Conservation (phyloP, 2,329 filamentous ascomycete species). For the Diaporthe longicolla region DNA sequence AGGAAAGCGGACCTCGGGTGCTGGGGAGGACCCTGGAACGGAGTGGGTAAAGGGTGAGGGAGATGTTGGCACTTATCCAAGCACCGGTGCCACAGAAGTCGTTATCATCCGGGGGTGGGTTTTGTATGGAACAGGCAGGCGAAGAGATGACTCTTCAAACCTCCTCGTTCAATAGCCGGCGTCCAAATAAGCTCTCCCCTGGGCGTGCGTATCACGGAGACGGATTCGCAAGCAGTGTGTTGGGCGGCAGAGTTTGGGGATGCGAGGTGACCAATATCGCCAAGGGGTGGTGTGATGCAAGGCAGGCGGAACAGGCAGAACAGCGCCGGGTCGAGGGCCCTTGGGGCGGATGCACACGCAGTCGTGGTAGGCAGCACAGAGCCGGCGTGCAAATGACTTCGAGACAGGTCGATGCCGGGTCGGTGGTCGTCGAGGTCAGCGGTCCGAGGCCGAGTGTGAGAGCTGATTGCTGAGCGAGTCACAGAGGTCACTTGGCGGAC, state of each 20-base stretch:
- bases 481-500: slow-evolving; percentile 32
- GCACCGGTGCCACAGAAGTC: slow-evolving; percentile 54
- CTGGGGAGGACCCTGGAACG: slow-evolving; percentile 47
- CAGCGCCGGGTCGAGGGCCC: background rate
- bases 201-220: background rate
- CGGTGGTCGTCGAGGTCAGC: slow-evolving; percentile 37
- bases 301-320: background rate
- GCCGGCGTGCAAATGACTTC: slow-evolving; percentile 36
- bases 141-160: slow-evolving; percentile 64
- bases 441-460: slow-evolving; percentile 35
- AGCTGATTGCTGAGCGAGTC: slow-evolving; percentile 37
- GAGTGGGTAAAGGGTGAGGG: slow-evolving; percentile 50
- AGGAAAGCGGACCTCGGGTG: slow-evolving; percentile 36
- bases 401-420: slow-evolving; percentile 39
- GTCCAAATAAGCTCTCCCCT: slow-evolving; percentile 10
- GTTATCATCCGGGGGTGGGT: slow-evolving; percentile 57
- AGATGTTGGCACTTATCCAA: slow-evolving; percentile 52
- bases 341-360: slow-evolving; percentile 17
- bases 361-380: slow-evolving; percentile 35
- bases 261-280: slow-evolving; percentile 33
- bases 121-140: slow-evolving; percentile 58
- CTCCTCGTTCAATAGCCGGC: slow-evolving; percentile 50
- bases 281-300: slow-evolving; percentile 1
- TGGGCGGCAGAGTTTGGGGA: slow-evolving; percentile 7
- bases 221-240: background rate